Evolutionary conservation across 495 filamentous ascomycete species (phyloP), one percentile per base, ranked within the genome.

Genomic region (Annulohypoxylon moriforme): DNA sequence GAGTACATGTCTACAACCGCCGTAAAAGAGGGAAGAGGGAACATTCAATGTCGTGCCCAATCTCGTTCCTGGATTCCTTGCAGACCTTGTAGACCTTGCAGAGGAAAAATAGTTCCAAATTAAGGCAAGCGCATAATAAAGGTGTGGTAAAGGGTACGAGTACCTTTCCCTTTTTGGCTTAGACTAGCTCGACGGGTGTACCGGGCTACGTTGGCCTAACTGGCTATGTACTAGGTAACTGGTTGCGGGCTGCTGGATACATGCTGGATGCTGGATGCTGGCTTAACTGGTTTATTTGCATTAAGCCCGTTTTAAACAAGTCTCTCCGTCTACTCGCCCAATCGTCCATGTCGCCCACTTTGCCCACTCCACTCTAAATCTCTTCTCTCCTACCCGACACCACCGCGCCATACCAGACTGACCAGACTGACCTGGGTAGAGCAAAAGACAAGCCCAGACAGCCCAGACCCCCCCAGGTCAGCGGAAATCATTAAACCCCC

Each of bases 401-500:
- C 70, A 73, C 56, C 70, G 71, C 53, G 27, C 52, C 62, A 66
- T 50, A 64, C 11, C 36, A 40, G 13, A 40, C 36, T 40, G 36
- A 40, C 36, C 36, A 40, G 13, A 40, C 36, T 40, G 36, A 40
- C 53, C 53, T 58, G 33, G 55, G 31, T 20, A 36, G 60, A 33
- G 55, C 29, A 53, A 22, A 47, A 49, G n/a, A n/a, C n/a, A n/a
- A n/a, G n/a, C n/a, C n/a, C n/a, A 25, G 38, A 34, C n/a, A 63
- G 53, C n/a, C 24, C 25, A 40, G 47, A 24, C 38, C 61, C 73
- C 75, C 72, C 75, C 73, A 73, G 72, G 72, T 57, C 75, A 64
- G 67, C 71, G 66, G 72, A 75, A 77, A 75, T 75, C 74, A 76
- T 78, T 78, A 78, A 77, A 75, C 72, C 76, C 74, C 76, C 76